A percentile compares a stretch with the other conserved stretches of the same genome.
Conservation (phyloP, 78 protist species). For the Dictyostelium discoideum region dicty_2.7 NC_007090.3:1030501-1031000, state of each 20-base stretch:
- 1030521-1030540: slow-evolving; percentile 6
- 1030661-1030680: not conserved
- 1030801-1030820: slow-evolving; percentile 12
- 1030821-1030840: slow-evolving; percentile 7
- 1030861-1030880: not conserved
- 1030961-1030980: not conserved
- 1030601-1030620: not conserved
- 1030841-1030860: not conserved
- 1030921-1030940: not conserved
- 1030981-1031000: not conserved
- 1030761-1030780: not conserved
- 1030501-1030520: not conserved
- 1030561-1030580: not conserved
- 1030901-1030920: not conserved
- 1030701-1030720: not conserved
- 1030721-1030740: not conserved
- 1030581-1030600: not conserved
- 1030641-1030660: not conserved
- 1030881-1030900: not conserved
- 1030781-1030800: not conserved
- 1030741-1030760: not conserved
- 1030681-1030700: not conserved
- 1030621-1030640: not conserved
- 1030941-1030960: not conserved
- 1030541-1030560: not conserved